Conservation (phyloP, 2,329 filamentous ascomycete species). For the Aspergillus candidus region DNA sequence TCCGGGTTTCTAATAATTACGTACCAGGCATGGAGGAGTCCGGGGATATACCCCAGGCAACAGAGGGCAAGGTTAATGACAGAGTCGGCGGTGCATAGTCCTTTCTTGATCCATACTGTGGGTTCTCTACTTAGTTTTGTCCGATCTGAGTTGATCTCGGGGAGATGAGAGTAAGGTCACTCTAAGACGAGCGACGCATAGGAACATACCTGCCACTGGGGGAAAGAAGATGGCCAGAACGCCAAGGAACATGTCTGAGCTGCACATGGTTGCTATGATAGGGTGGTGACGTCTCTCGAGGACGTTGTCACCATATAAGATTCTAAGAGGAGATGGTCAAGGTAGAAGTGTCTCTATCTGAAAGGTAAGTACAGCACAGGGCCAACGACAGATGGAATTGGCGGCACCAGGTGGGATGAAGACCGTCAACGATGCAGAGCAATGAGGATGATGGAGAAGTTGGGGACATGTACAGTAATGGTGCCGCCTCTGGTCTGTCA, state of each 20-base stretch:
- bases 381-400: too few species aligned
- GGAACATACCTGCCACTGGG: constrained; percentile 48
- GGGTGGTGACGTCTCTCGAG: not conserved
- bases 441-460: not conserved
- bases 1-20: constrained; percentile 91
- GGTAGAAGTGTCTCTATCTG: too few species aligned
- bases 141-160: constrained; percentile 6
- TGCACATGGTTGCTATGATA: constrained; percentile 44
- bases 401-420: too few species aligned
- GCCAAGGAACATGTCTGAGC: constrained; percentile 56
- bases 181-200: not conserved
- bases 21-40: constrained; percentile 94
- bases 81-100: constrained; percentile 85
- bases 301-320: not conserved
- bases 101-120: constrained; percentile 91
- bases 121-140: constrained; percentile 25
- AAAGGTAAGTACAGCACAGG: too few species aligned
- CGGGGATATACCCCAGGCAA: constrained; percentile 70
- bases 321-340: too few species aligned
- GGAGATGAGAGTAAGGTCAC: constrained; percentile 1
- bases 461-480: too few species aligned
- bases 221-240: constrained; percentile 58
- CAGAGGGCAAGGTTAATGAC: constrained; percentile 93
- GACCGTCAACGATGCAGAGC: not conserved
- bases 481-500: constrained; percentile 3